A percentile compares a stretch with the other conserved stretches of the same genome.
phyloP scores from a whole-genome alignment of 164 flowering plant species.

The Umbellularia californica region DNA sequence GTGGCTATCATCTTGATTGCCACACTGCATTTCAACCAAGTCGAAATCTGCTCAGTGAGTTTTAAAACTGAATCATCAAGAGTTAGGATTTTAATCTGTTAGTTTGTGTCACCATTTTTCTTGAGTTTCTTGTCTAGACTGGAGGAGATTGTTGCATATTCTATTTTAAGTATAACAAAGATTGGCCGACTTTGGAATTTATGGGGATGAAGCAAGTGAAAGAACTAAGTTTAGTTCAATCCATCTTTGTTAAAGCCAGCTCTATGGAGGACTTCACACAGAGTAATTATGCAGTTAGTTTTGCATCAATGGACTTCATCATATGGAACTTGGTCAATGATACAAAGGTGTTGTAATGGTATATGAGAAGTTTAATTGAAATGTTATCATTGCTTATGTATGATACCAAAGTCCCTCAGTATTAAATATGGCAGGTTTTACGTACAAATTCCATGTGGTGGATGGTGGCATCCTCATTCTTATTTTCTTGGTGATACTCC shows the following conservation, averaged over 20 bases:
- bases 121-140: constrained; percentile 43
- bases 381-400: neutral
- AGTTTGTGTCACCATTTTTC: neutral
- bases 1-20: constrained; percentile 62
- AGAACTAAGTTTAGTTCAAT: constrained; percentile 73
- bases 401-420: neutral
- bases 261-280: constrained; percentile 30
- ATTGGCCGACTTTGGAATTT: constrained; percentile 48
- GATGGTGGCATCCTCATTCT: constrained; percentile 98
- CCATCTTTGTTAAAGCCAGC: constrained; percentile 35
- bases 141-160: constrained; percentile 99
- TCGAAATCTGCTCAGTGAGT: constrained; percentile 74
- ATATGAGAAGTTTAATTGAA: neutral
- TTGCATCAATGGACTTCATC: constrained; percentile 81
- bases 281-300: constrained; percentile 68
- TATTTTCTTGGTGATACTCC: constrained; percentile 72
- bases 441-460: constrained; percentile 92
- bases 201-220: constrained; percentile 89
- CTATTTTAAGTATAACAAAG: constrained; percentile 53
- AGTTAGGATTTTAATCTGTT: neutral
- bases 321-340: constrained; percentile 74
- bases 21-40: constrained; percentile 26
- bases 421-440: constrained; percentile 42
- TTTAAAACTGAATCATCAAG: neutral
- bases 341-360: constrained; percentile 48